Base-by-base conservation (phyloP, 331 rosid species). In the Malus hybrid region DNA sequence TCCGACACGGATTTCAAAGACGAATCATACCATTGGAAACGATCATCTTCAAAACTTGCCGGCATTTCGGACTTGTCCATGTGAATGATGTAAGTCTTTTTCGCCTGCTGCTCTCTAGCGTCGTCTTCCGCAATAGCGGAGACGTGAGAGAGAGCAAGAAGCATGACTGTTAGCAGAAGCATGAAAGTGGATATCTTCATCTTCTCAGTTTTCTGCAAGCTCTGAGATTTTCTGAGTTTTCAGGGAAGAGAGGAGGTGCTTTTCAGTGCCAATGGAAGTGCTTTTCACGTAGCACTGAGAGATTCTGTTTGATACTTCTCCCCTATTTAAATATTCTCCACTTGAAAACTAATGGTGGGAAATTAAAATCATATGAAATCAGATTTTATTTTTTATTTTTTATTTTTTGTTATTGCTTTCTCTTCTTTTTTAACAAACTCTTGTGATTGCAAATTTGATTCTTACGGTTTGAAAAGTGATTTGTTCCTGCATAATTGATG, bases 1-100 rank as follows among this genome's bases (percentile, higher is more conserved):
- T 83, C 85, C 39, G 98, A 87, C 32, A 87, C 89, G 10, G 93
- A 82, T 66, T 84, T 86, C 59, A 93, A 83, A 8, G 98, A 89
- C 20, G 97, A 83, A 67, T 80, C 89, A 33, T 83, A 93, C 98
- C 97, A 91, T 5, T 78, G 69, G 71, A 79, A 81, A 64, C 87
- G 94, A 66, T 90, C 85, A 10, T 71, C 70, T 36, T 74, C 72
- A 79, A 87, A 93, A 42, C 69, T 84, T 69, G 71, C 44, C 9
- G 98, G 97, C 96, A 87, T 93, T 80, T 48, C 77, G 71, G 86
- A 67, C 82, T 76, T 85, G 86, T 39, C 46, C 46, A 39, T 39
- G 46, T 39, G 46, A 39, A 39, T 39, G 12, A 39, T 39, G 46
- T 9, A 93, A 68, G 97, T 93, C 74, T 64, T 81, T 76, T 87